Percentiles rank a stretch among this genome's conserved stretches.
These are phyloP conservation scores for Apiotrichum siamense DNA, from an alignment of 1,284 basidiomycete genomes.

Conservation along the genomic window DNA sequence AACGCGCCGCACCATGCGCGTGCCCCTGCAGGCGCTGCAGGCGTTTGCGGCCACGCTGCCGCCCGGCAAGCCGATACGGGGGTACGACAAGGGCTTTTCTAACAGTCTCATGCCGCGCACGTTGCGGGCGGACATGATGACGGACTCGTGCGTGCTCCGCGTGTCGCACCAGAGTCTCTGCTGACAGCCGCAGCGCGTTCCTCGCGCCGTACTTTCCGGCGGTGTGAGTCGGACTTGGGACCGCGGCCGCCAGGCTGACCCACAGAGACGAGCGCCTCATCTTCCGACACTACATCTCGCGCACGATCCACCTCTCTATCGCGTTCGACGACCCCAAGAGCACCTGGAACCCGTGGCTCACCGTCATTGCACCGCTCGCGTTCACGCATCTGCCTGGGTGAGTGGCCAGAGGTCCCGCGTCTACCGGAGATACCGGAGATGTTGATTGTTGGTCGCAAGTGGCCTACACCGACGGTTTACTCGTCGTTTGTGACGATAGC, in stretches of 20 bases:
- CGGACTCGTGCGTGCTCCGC: conserved; percentile 24
- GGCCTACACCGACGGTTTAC: too few relatives aligned
- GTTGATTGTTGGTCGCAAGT: too few relatives aligned
- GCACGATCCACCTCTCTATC: conserved; percentile 34
- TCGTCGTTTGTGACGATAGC: not conserved
- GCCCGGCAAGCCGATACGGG: conserved; percentile 11
- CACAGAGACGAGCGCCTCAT: conserved; percentile 33
- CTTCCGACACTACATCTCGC: conserved; percentile 35
- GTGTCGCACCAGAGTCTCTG: too few relatives aligned
- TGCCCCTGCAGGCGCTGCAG: conserved; percentile 5
- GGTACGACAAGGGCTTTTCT: conserved; percentile 13
- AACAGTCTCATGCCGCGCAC: conserved; percentile 18
- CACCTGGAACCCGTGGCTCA: conserved; percentile 40
- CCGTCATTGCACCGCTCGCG: conserved; percentile 31
- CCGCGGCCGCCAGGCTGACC: not conserved
- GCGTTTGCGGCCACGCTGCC: conserved; percentile 8
- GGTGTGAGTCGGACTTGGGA: conserved; percentile 19
- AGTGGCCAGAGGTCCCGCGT: too few relatives aligned
- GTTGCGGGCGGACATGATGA: conserved; percentile 25
- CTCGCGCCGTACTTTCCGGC: conserved; percentile 33
- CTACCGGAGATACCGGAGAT: too few relatives aligned
- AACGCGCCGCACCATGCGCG: conserved; percentile 7
- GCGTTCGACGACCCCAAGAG: conserved; percentile 26
- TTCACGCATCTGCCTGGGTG: conserved; percentile 34
- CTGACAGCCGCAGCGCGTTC: conserved; percentile 20